Evolutionary conservation across 2,329 filamentous ascomycete species (phyloP).

Genomic region (Beauveria varroae): DNA sequence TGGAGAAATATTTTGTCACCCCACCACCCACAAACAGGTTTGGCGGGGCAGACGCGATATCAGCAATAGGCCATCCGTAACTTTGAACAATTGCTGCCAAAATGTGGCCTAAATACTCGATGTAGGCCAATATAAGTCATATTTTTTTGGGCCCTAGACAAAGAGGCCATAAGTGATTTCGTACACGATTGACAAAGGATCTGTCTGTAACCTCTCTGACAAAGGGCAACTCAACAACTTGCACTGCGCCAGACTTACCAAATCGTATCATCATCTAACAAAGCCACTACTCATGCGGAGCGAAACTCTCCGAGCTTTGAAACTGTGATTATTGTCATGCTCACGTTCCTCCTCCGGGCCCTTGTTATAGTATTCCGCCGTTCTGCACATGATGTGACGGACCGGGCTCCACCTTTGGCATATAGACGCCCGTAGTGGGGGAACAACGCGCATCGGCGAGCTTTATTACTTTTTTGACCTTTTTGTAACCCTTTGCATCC

Average conservation of each 20-base stretch:
- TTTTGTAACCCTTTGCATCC: not conserved
- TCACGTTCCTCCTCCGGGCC: not conserved
- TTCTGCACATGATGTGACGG: constrained; percentile 36
- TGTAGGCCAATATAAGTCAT: too few species aligned
- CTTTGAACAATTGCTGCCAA: too few species aligned
- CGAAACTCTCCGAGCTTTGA: not conserved
- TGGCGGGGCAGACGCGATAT: constrained; percentile 35
- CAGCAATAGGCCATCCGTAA: not conserved
- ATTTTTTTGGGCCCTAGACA: too few species aligned
- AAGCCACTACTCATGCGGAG: not conserved
- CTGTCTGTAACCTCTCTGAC: too few species aligned
- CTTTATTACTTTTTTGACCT: not conserved
- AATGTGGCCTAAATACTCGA: too few species aligned
- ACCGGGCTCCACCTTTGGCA: constrained; percentile 52
- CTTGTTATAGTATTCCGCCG: not conserved
- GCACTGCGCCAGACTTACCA: not conserved
- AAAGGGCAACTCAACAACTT: too few species aligned
- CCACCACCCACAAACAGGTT: not conserved
- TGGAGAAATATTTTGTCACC: constrained; percentile 15
- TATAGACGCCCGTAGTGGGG: not conserved
- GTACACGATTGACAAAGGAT: too few species aligned
- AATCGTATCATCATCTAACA: not conserved
- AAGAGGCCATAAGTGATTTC: too few species aligned
- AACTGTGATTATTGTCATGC: not conserved
- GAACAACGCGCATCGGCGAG: not conserved